Evolutionary conservation across 2,329 filamentous ascomycete species (phyloP), one percentile per base, ranked within the genome.

Genomic region (Aspergillus brasiliensis): DNA sequence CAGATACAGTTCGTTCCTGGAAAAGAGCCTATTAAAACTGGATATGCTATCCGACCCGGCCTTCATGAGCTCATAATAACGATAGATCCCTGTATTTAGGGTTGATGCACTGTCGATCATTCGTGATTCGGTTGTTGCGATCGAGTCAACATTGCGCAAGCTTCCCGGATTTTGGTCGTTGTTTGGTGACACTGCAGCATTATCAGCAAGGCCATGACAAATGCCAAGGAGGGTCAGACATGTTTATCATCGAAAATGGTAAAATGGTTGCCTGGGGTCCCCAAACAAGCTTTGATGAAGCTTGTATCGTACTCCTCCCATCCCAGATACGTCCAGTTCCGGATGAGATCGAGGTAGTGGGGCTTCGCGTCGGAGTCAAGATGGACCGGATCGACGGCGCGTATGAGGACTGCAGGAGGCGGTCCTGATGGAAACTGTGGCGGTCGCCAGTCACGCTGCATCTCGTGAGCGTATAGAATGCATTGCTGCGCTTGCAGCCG

Each of bases 261-360:
- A 42, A 59, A 59, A 56, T 59, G 57, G 44, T 56, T 55, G 5
- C 57, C 57, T 3, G 57, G 23, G 23, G 27, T 31, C 1, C 46
- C 44, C 23, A 48, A 25, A 21, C 34, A 49, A 23, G 51, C 11
- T 15, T 31, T 8, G 17, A 59, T 59, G 27, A 59, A 56, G 31
- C 44, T 44, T 3, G 44, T 25, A 19, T 46, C 46, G 31, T 44
- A 59, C 21, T 59, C 57, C 15, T 55, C 51, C 51, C 57, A 59
- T 1, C 57, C 57, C 8, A 59, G 51, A 34, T 59, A 46, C 34
- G 19, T 46, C 19, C 17, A 48, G 28, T 17, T 19, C 13, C 57
- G 42, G 7, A 44, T 19, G 7, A 28, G 28, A 23, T 59, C 57
- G 31, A 59, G 11, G 8, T 40, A 56, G 44, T 56, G 57, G 19